Percentiles rank a stretch among this genome's conserved stretches.
phyloP scores from a whole-genome alignment of 345 rosid genomes.

The Bruguiera gymnorhiza region DNA sequence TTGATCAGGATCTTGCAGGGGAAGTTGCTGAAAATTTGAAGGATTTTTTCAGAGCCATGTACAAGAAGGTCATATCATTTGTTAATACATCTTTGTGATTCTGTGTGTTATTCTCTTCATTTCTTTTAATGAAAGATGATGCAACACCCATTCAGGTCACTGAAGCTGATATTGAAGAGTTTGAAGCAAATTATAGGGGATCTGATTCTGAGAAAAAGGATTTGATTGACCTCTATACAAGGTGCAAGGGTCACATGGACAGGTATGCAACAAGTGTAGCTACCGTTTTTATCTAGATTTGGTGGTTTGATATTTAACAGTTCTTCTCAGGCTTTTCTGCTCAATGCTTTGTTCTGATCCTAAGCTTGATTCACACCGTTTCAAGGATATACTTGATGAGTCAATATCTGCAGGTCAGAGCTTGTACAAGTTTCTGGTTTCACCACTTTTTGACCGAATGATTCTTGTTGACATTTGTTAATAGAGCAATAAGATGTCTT shows the following conservation, averaged over 20 bases:
- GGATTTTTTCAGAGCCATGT: slow-evolving; percentile 64
- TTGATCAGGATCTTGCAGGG: slow-evolving; percentile 74
- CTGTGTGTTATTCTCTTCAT: neutral
- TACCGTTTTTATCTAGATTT: neutral
- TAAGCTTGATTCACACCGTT: slow-evolving; percentile 89
- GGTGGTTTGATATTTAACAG: neutral
- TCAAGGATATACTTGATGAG: slow-evolving; percentile 70
- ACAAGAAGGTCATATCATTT: slow-evolving; percentile 55
- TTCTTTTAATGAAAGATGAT: slow-evolving; percentile 4
- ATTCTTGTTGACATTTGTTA: neutral
- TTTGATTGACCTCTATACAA: slow-evolving; percentile 61
- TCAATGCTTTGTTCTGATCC: slow-evolving; percentile 93
- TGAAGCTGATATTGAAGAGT: slow-evolving; percentile 86
- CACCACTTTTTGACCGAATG: neutral
- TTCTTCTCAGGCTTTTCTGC: slow-evolving; percentile 50
- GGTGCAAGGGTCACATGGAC: slow-evolving; percentile 76
- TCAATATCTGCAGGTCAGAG: slow-evolving; percentile 64
- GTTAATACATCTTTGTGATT: neutral
- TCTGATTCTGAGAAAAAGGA: slow-evolving; percentile 92
- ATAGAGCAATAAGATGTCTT: too few species aligned
- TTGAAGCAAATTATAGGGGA: slow-evolving; percentile 84
- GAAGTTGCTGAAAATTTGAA: slow-evolving; percentile 69
- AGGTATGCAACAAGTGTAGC: slow-evolving; percentile 54
- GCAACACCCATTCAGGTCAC: slow-evolving; percentile 34
- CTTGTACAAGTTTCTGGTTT: neutral